Conservation (phyloP, 2,329 filamentous ascomycete genomes). For the Bertia moriformis region DNA sequence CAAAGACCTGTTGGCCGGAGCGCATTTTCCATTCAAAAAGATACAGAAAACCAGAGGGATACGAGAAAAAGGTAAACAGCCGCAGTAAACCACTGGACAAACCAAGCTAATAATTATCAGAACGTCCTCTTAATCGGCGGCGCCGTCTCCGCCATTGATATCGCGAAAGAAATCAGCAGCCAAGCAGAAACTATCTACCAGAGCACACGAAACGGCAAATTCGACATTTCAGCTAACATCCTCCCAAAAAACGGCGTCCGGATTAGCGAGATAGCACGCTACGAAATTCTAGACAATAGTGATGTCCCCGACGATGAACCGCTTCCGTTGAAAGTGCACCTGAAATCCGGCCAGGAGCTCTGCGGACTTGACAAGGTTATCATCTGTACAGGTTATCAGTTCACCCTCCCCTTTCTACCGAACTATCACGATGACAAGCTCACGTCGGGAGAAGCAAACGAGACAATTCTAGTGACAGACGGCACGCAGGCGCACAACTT, state of each 20-base stretch:
- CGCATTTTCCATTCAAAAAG: not conserved
- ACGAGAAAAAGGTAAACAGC: not conserved
- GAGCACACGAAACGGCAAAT: not conserved
- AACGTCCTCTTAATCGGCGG: constrained; percentile 1
- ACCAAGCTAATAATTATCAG: not conserved
- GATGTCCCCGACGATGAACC: not conserved
- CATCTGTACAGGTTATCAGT: not conserved
- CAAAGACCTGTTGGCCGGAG: too few relatives aligned
- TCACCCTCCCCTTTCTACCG: not conserved
- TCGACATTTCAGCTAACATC: not conserved
- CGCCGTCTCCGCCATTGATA: not conserved
- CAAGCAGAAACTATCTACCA: not conserved
- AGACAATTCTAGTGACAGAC: not conserved
- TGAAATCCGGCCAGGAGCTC: not conserved
- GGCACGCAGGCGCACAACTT: constrained; percentile 24
- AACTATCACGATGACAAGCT: not conserved
- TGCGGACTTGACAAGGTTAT: not conserved
- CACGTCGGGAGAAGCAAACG: not conserved
- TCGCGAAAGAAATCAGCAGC: not conserved
- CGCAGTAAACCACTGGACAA: not conserved
- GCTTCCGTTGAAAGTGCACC: not conserved
- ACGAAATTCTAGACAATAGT: not conserved
- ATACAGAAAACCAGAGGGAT: not conserved
- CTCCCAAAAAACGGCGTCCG: not conserved
- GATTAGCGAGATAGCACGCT: not conserved